phyloP scores from a whole-genome alignment of 345 rosid genomes.

The Pistacia atlantica region DNA sequence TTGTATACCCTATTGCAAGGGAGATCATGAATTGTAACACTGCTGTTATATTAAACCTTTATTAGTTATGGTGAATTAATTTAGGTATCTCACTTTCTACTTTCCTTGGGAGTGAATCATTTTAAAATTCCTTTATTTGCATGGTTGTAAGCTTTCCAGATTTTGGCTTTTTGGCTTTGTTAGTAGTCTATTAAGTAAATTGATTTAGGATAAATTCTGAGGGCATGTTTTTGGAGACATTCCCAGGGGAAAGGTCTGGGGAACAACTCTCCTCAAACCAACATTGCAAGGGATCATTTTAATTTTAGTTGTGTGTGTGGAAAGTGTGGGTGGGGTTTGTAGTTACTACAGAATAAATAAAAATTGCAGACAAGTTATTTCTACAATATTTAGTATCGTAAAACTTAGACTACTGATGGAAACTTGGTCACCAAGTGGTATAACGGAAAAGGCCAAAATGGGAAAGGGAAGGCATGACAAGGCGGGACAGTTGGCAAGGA shows the following conservation, averaged over 20 bases:
- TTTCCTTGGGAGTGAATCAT: neutral
- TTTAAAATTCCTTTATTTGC: constrained; percentile 1
- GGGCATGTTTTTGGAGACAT: neutral
- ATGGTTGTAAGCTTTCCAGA: neutral
- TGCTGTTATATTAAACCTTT: neutral
- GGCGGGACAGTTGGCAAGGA: no score
- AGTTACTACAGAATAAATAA: no score
- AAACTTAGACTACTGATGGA: neutral
- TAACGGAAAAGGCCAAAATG: no score
- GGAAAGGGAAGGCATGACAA: no score
- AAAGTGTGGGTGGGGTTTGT: no score
- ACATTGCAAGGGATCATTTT: no score
- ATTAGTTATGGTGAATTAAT: neutral
- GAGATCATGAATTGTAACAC: neutral
- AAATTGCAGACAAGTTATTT: neutral
- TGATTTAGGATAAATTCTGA: neutral
- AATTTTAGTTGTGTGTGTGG: no score
- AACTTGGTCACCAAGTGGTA: no score
- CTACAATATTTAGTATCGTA: neutral
- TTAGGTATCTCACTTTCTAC: neutral
- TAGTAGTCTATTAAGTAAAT: neutral
- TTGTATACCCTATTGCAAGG: neutral
- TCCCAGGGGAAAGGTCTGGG: no score
- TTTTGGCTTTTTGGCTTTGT: neutral
- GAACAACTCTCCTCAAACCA: no score